A percentile compares a stretch with the other conserved stretches of the same genome.
phyloP scores from a whole-genome alignment of 805 yeast genomes.

The Wickerhamiella domercqiae region DNA sequence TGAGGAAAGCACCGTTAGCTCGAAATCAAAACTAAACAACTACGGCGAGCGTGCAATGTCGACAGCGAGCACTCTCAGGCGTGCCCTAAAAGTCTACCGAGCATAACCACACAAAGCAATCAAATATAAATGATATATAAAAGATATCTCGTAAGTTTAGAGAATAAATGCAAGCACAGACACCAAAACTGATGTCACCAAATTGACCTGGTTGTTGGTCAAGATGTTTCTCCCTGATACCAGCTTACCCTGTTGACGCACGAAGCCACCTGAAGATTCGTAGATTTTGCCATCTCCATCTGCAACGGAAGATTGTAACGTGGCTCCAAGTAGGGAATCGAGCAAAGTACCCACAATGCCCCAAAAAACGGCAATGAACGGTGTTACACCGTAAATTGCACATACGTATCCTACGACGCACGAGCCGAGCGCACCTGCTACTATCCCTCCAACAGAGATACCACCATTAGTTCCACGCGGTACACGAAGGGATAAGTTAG shows the following conservation, averaged over 20 bases:
- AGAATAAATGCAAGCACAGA: neutral
- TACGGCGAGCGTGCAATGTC: constrained; percentile 12
- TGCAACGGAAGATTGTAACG: constrained; percentile 19
- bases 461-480: constrained; percentile 28
- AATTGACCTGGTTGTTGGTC: constrained; percentile 22
- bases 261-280: constrained; percentile 2
- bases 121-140: neutral
- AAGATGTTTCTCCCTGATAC: constrained; percentile 24
- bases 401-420: constrained; percentile 18
- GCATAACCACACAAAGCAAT: too few relatives aligned
- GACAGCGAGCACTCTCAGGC: constrained; percentile 7
- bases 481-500: constrained; percentile 18
- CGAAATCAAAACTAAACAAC: constrained; percentile 7
- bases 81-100: constrained; percentile 4
- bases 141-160: neutral
- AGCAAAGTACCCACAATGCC: constrained; percentile 23
- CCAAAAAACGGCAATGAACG: neutral
- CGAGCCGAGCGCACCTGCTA: constrained; percentile 20
- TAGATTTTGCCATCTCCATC: constrained; percentile 1
- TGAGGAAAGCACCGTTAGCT: too few relatives aligned
- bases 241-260: constrained; percentile 6
- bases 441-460: constrained; percentile 19
- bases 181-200: neutral
- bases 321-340: constrained; percentile 24
- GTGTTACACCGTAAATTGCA: constrained; percentile 4